Conservation (phyloP, 2,329 filamentous ascomycete species). For the Penicillium sp. region DNA sequence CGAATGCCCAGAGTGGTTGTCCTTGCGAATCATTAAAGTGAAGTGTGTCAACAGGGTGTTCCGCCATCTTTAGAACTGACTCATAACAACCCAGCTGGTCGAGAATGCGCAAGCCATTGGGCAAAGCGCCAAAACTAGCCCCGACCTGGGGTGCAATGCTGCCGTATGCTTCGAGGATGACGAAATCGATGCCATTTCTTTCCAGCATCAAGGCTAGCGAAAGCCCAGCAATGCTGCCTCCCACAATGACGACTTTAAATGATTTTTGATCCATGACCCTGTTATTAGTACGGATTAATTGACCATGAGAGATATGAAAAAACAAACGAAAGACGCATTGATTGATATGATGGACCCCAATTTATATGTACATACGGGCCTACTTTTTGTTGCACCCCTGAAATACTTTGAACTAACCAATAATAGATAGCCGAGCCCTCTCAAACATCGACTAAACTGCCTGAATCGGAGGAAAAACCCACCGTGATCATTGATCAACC, state of each 20-base stretch:
- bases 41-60: constrained; percentile 12
- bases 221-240: constrained; percentile 51
- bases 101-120: constrained; percentile 49
- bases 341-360: too few relatives aligned
- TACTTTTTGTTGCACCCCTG: background rate
- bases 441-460: background rate
- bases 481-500: background rate
- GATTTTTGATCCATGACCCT: constrained; percentile 5
- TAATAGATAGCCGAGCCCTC: background rate
- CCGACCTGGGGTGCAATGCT: constrained; percentile 49
- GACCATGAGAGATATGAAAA: background rate
- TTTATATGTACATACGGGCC: background rate
- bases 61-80: constrained; percentile 14
- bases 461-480: background rate
- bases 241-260: constrained; percentile 47
- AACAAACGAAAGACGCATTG: background rate
- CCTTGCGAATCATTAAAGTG: constrained; percentile 9
- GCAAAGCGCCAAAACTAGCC: constrained; percentile 49
- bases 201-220: constrained; percentile 49
- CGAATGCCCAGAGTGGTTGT: constrained; percentile 5
- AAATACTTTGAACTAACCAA: too few relatives aligned
- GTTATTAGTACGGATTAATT: background rate
- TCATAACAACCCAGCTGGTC: constrained; percentile 51
- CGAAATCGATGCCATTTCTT: constrained; percentile 46
- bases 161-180: constrained; percentile 44